Conservation (phyloP, 371 early-diverging fungal species). For the Mucor racemosus region DNA sequence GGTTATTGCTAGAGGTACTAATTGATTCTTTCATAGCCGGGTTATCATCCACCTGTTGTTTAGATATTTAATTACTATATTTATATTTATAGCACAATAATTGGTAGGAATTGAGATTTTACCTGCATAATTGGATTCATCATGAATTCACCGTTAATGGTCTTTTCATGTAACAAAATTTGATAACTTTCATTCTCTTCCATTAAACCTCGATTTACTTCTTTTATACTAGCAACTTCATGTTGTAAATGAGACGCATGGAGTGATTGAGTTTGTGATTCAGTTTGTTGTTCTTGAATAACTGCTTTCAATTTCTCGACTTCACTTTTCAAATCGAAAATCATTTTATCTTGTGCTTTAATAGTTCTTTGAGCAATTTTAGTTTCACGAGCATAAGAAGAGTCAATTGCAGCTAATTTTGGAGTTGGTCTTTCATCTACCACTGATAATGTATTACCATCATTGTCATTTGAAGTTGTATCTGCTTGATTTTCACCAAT, state of each 20-base stretch:
- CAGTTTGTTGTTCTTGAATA: conserved; percentile 43
- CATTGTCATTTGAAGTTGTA: not conserved
- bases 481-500: conserved; percentile 29
- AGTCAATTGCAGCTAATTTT: conserved; percentile 47
- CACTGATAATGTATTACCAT: not conserved
- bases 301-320: conserved; percentile 45
- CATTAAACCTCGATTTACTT: conserved; percentile 72
- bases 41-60: conserved; percentile 18
- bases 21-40: conserved; percentile 16
- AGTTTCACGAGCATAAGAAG: conserved; percentile 54
- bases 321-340: conserved; percentile 47
- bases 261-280: conserved; percentile 47
- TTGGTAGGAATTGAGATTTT: conserved; percentile 10
- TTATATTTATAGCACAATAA: not conserved
- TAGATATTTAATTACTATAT: not conserved
- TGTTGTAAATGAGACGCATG: conserved; percentile 57
- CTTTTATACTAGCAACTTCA: conserved; percentile 65
- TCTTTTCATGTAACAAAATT: conserved; percentile 78
- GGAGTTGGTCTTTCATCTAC: conserved; percentile 23
- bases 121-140: conserved; percentile 66
- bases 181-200: conserved; percentile 90
- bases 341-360: conserved; percentile 55
- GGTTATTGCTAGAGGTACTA: conserved; percentile 16
- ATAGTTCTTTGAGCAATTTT: conserved; percentile 58
- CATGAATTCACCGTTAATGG: conserved; percentile 80